A percentile compares a stretch with the other conserved stretches of the same genome.
Conservation (phyloP, 108 stramenopile genomes). For the Seminavis robusta region DNA sequence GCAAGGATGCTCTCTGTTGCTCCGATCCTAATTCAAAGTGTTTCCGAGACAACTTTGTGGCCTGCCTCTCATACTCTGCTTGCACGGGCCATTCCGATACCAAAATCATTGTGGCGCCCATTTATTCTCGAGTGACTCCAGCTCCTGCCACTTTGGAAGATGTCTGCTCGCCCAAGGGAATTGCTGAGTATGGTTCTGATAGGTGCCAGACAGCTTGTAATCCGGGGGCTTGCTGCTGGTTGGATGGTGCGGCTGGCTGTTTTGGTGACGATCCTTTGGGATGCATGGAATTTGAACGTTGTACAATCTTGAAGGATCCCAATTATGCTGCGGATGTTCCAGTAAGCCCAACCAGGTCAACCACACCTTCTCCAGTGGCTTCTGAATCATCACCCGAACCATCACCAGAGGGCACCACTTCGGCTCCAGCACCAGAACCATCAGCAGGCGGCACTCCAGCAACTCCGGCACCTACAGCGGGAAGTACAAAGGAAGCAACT, state of each 20-base stretch:
- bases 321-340: no score
- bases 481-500: no score
- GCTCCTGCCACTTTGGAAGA: neutral
- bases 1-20: no score
- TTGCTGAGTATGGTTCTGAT: neutral
- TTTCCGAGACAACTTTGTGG: constrained; percentile 1
- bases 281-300: constrained; percentile 5
- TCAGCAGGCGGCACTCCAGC: no score
- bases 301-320: neutral
- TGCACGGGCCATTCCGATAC: constrained; percentile 3
- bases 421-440: no score
- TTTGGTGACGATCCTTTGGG: constrained; percentile 14
- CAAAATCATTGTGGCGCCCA: constrained; percentile 2
- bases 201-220: neutral
- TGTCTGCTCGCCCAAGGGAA: neutral
- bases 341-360: no score
- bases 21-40: neutral
- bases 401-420: no score
- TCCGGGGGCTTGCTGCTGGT: neutral
- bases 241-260: neutral
- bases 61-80: constrained; percentile 9
- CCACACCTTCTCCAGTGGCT: no score
- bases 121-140: neutral
- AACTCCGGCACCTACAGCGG: no score
- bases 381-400: no score